Base-by-base conservation (phyloP, 1,139 yeast species). In the Zygosaccharomyces sapae region DNA sequence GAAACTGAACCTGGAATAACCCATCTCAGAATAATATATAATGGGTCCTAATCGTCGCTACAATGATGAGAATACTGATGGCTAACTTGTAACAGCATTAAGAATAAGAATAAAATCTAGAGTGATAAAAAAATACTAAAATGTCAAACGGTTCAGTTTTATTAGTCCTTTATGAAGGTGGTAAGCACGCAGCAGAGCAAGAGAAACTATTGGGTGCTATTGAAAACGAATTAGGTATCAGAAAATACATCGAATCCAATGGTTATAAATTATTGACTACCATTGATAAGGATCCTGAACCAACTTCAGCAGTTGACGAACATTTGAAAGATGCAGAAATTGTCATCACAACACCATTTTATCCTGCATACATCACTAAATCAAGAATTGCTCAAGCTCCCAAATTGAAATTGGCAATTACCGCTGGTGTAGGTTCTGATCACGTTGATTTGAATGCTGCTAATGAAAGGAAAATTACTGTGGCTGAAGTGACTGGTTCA, bases 371-470 rank as follows among this genome's bases (percentile, higher is more conserved):
- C 68, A 73, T 86, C 62, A 79, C 83, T 45, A 72, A 72, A 51
- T 83, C 80, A 59, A 74, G 94, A 59, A 74, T 86, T 55, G 80
- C 70, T 44, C 77, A 79, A 62, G 92, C 94, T 43, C 81, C 82
- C 63, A 84, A 84, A 53, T 75, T 86, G 68, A 85, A 84, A 71
- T 66, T 83, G 49, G 75, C 84, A 55, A 72, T 85, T 59, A 86
- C 92, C 45, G 94, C 94, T 6, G 94, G 94, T 56, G 90, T 86
- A 51, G 95, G 95, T 5, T 81, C 88, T 9, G 95, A 85, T 65
- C 95, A 85, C 67, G 73, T 85, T 54, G 94, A 85, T 61, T 74
- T 86, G 60, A 75, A 75, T 56, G 86, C 86, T 55, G 88, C 89
- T 55, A 83, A 83, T 65, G 78, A 79, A 60, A 66, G 69, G 48